A percentile compares a stretch with the other conserved stretches of the same genome.
These are phyloP conservation scores for Thelephora aurantiotincta DNA, from an alignment of 768 basidiomycete species.

Conservation along the genomic window DNA sequence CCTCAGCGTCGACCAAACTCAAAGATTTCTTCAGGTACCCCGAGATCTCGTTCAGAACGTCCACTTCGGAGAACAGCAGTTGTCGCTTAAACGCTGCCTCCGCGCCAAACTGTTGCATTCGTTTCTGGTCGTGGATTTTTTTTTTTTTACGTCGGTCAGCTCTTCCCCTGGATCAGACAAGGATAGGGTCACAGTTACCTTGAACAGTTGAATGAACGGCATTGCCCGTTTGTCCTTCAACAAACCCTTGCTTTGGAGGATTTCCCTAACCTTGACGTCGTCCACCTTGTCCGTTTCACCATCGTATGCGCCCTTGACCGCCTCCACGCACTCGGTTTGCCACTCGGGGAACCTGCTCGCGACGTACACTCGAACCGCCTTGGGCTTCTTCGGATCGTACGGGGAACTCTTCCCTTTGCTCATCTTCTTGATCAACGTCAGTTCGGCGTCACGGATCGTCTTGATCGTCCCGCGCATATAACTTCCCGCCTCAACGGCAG, in stretches of 20 bases:
- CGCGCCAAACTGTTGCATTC: constrained; percentile 62
- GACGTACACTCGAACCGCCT: constrained; percentile 80
- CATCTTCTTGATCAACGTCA: constrained; percentile 62
- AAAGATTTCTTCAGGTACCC: constrained; percentile 75
- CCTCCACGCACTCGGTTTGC: constrained; percentile 75
- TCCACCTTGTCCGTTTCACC: constrained; percentile 53
- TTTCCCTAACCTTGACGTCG: constrained; percentile 61
- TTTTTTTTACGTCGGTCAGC: background rate
- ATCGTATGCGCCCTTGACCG: constrained; percentile 55
- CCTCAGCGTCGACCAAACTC: constrained; percentile 54
- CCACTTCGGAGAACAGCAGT: constrained; percentile 71
- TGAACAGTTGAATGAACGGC: constrained; percentile 90
- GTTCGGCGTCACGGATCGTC: constrained; percentile 81
- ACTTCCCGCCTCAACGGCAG: constrained; percentile 52
- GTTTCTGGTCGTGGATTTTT: constrained; percentile 50
- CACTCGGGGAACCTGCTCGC: constrained; percentile 86
- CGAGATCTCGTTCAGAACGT: constrained; percentile 52
- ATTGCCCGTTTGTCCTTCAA: constrained; percentile 94
- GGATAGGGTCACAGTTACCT: constrained; percentile 32
- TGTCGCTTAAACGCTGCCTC: constrained; percentile 70
- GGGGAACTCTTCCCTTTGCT: constrained; percentile 52
- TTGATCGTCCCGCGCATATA: constrained; percentile 93
- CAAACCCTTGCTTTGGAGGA: constrained; percentile 56
- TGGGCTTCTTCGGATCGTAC: constrained; percentile 80
- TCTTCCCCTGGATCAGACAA: background rate